Conservation (phyloP, 805 yeast genomes). For the Ogataea pignaliae region DNA sequence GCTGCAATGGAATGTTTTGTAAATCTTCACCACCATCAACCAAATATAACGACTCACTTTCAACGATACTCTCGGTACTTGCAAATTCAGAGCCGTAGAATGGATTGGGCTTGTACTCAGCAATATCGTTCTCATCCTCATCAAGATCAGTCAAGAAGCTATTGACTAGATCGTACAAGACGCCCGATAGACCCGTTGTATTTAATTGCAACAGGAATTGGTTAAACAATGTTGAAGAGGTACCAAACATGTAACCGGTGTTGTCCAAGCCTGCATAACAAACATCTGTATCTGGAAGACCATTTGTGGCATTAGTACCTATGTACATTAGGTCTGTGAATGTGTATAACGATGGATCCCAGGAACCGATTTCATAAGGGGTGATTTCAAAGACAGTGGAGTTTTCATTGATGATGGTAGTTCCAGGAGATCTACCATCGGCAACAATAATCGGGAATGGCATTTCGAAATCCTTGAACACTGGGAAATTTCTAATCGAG, state of each 20-base stretch:
- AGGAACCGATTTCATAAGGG: conserved; percentile 78
- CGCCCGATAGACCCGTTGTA: conserved; percentile 45
- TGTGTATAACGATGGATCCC: conserved; percentile 71
- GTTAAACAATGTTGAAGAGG: conserved; percentile 79
- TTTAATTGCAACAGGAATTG: conserved; percentile 56
- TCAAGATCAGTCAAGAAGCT: conserved; percentile 39
- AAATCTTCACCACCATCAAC: conserved; percentile 81
- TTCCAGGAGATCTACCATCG: conserved; percentile 63
- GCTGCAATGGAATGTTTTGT: conserved; percentile 66
- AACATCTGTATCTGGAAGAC: conserved; percentile 40
- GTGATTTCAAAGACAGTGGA: conserved; percentile 63
- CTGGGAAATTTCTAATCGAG: conserved; percentile 54
- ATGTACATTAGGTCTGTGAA: conserved; percentile 66
- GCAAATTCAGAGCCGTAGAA: conserved; percentile 44
- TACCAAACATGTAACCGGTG: conserved; percentile 76
- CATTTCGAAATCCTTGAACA: conserved; percentile 57
- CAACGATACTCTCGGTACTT: conserved; percentile 33
- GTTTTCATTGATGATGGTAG: conserved; percentile 51
- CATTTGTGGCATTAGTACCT: conserved; percentile 62
- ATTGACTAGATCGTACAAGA: conserved; percentile 40
- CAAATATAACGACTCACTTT: conserved; percentile 43
- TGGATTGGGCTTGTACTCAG: conserved; percentile 72
- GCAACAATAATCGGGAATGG: conserved; percentile 69
- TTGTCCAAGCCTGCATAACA: conserved; percentile 76
- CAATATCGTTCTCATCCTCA: conserved; percentile 57